Percentiles rank a stretch among this genome's conserved stretches.
phyloP scores from a whole-genome alignment of 2,329 filamentous ascomycete species.

The Blumeriella jaapii region DNA sequence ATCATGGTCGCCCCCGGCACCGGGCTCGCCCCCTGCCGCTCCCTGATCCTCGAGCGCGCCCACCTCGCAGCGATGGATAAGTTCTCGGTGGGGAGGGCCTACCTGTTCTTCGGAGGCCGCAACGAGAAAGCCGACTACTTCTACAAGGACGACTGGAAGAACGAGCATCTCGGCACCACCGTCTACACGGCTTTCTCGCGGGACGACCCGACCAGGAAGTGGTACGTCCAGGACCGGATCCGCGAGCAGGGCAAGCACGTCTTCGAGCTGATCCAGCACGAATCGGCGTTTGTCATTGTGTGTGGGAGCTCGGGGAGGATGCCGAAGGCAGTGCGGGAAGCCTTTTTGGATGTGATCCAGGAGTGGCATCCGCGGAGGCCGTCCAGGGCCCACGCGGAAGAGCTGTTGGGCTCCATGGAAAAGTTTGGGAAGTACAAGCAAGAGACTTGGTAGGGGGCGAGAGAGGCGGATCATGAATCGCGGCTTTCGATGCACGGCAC shows the following conservation, averaged over 20 bases:
- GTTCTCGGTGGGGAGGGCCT: conserved; percentile 22
- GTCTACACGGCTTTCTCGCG: conserved; percentile 59
- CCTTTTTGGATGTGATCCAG: conserved; percentile 48
- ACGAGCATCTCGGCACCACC: conserved; percentile 33
- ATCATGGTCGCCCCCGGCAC: conserved; percentile 78
- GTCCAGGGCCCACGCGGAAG: conserved; percentile 39
- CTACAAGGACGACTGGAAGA: conserved; percentile 65
- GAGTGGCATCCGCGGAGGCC: conserved; percentile 21
- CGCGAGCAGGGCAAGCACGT: conserved; percentile 22
- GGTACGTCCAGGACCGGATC: conserved; percentile 48
- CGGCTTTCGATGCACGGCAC: too few species aligned
- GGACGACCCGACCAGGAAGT: conserved; percentile 46
- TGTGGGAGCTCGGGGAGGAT: conserved; percentile 54
- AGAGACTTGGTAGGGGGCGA: conserved; percentile 57
- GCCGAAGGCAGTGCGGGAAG: conserved; percentile 57
- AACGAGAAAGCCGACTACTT: conserved; percentile 68
- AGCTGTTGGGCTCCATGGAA: conserved; percentile 45
- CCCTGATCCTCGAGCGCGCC: conserved; percentile 63
- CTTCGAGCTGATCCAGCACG: conserved; percentile 37
- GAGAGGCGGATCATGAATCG: too few species aligned
- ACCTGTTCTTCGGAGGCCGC: conserved; percentile 79
- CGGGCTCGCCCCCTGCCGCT: conserved; percentile 73
- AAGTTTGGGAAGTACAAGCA: conserved; percentile 52
- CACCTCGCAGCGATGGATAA: conserved; percentile 19
- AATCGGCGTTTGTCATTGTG: conserved; percentile 42